phyloP scores from a whole-genome alignment of 306 rosid genomes.

The Castanopsis chinensis region DNA sequence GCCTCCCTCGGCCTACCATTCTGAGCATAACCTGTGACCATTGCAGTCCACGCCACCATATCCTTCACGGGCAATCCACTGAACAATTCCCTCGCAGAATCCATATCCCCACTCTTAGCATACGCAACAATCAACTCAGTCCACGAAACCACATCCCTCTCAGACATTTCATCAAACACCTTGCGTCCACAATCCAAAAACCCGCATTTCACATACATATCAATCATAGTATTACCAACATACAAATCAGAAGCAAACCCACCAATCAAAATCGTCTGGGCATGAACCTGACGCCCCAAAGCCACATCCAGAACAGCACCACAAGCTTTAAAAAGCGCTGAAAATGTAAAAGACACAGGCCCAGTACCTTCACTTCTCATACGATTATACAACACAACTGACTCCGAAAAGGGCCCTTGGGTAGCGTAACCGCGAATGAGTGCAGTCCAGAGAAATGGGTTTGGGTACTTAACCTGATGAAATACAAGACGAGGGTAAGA shows the following conservation, averaged over 20 bases:
- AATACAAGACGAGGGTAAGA: slow-evolving; percentile 61
- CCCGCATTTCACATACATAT: slow-evolving; percentile 75
- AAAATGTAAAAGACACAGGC: slow-evolving; percentile 76
- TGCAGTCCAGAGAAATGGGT: slow-evolving; percentile 83
- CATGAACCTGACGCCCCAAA: slow-evolving; percentile 68
- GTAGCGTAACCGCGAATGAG: slow-evolving; percentile 64
- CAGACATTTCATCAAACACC: slow-evolving; percentile 78
- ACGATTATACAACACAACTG: slow-evolving; percentile 39
- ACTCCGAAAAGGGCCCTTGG: slow-evolving; percentile 45
- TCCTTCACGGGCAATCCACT: slow-evolving; percentile 58
- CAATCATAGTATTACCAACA: slow-evolving; percentile 64
- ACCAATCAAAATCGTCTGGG: slow-evolving; percentile 63
- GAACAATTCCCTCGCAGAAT: slow-evolving; percentile 58
- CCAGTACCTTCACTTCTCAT: slow-evolving; percentile 43
- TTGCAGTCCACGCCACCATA: slow-evolving; percentile 84
- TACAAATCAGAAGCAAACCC: slow-evolving; percentile 65
- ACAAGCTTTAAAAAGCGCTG: slow-evolving; percentile 65
- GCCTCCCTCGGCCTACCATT: slow-evolving; percentile 70
- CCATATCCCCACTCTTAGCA: slow-evolving; percentile 57
- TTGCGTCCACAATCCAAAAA: slow-evolving; percentile 44
- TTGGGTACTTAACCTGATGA: slow-evolving; percentile 52
- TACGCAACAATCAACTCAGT: slow-evolving; percentile 71
- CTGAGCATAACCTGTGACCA: slow-evolving; percentile 78
- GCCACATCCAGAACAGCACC: slow-evolving; percentile 21
- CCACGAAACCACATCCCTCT: slow-evolving; percentile 79